Base-by-base conservation (phyloP, 75 land plant genomes). In the Selaginella tamariscina region DNA sequence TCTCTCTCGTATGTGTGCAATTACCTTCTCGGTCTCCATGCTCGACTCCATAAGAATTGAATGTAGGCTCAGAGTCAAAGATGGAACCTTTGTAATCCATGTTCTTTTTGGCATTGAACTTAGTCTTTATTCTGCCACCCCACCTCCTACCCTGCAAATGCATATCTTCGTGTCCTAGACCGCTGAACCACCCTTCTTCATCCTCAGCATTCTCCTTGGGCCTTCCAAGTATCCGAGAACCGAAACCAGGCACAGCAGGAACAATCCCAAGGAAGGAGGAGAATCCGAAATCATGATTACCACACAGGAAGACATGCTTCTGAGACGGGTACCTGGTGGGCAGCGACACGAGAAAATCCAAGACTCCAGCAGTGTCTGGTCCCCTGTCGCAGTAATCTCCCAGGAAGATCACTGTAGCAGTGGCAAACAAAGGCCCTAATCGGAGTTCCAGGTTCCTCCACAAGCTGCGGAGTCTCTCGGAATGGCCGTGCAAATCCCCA, bases 371-470 rank as follows among this genome's bases (percentile, higher is more conserved):
- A 24, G 97, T 92, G 39, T 89, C 66, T n/a, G 90, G 85, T 24
- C 97, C 97, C 29, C 97, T 82, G 75, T 92, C 97, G 72, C 86
- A 84, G 72, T 92, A 92, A 68, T 92, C 97, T 66, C 97, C 97
- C 63, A 92, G 70, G 73, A 89, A 92, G 70, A 92, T 86, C 65
- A 92, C 72, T 59, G 83, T 74, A 30, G 87, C 73, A 27, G 69
- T 54, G 22, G 64, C 56, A 77, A 92, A 92, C 20, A 72, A 60
- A 39, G 70, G 31, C 32, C 68, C 78, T 33, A 84, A 28, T 11
- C 11, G 66, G 33, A 70, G 2, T 55, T 86, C 73, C 66, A 92
- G 77, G 70, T 89, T 92, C 65, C 70, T 55, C 97, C 97, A 89
- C 27, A 92, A 73, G n/a, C 54, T 55, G 22, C 54, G 71, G 55